Base-by-base conservation (phyloP, 768 basidiomycete genomes). In the Boletus vermiculosoides region DNA sequence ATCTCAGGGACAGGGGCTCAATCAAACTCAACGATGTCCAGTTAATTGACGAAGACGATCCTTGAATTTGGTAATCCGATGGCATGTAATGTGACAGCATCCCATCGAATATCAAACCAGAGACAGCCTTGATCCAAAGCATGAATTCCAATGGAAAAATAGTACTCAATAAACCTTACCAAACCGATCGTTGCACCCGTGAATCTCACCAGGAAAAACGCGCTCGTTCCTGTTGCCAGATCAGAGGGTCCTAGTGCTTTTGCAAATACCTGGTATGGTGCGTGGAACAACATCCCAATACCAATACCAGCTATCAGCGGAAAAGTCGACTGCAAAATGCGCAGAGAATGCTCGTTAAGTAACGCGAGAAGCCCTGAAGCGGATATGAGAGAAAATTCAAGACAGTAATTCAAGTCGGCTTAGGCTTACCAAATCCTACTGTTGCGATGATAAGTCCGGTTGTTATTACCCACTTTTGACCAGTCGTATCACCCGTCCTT, bases 131-230 rank as follows among this genome's bases (percentile, higher is more conserved):
- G 34, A 48, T 23, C 25, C 53, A 58, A 46, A 67, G 65, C 60
- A 40, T 63, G 52, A 64, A 54, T 54, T 45, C 55, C 33, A 40
- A 51, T 40, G 30, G 42, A 48, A 39, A n/a, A 57, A 45, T n/a
- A 23, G 20, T 8, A 34, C 44, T 36, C 3, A 40, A 30, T 18
- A 57, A 61, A 59, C 68, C 86, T 63, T 70, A 90, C 91, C 74
- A 94, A 72, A 58, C 91, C 91, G 39, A 87, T 77, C 3, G 91
- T 92, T 33, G 91, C 89, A 10, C 91, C 91, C 37, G 90, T 92
- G 73, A 93, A 93, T 44, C 91, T 81, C 45, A 92, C 89, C 54
- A 93, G 78, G 73, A 94, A 93, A 71, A 93, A 94, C 12, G 90
- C 90, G 66, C 90, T 87, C 11, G 92, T 94, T 31, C 89, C 88